Evolutionary conservation across 2,329 filamentous ascomycete species (phyloP).

Genomic region (Huntiella omanensis): DNA sequence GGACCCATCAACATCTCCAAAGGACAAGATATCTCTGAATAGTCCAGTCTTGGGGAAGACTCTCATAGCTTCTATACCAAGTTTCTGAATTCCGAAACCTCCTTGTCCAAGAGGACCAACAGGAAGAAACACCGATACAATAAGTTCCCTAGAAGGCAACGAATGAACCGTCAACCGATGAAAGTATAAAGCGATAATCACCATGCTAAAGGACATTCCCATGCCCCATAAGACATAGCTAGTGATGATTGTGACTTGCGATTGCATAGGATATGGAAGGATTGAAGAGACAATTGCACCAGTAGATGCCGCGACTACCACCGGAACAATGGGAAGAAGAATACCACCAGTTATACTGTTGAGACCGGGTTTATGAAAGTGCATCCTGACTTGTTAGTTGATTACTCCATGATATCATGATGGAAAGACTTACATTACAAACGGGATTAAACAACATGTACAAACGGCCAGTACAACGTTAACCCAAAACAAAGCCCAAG

Average conservation of each 20-base stretch:
- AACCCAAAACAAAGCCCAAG: conserved; percentile 40
- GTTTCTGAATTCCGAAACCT: conserved; percentile 38
- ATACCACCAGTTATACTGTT: conserved; percentile 44
- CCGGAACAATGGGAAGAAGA: conserved; percentile 46
- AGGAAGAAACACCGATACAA: conserved; percentile 49
- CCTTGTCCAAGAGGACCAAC: conserved; percentile 49
- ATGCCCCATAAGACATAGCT: conserved; percentile 53
- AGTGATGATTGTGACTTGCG: conserved; percentile 41
- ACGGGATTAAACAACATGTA: conserved; percentile 36
- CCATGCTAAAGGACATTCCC: conserved; percentile 37
- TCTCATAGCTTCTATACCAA: conserved; percentile 28
- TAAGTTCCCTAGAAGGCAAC: conserved; percentile 45
- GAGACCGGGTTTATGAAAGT: conserved; percentile 26
- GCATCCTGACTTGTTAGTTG: conserved; percentile 16
- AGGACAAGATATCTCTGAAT: conserved; percentile 15
- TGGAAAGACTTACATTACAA: conserved; percentile 29
- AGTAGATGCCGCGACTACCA: conserved; percentile 44
- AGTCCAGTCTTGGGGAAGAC: conserved; percentile 21
- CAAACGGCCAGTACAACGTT: conserved; percentile 33
- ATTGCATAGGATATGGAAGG: conserved; percentile 33
- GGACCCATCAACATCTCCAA: conserved; percentile 28
- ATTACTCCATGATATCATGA: neutral
- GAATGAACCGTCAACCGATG: conserved; percentile 48
- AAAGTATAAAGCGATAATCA: conserved; percentile 49
- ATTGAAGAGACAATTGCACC: conserved; percentile 45